These are phyloP conservation scores for Oryza officinalis DNA, from an alignment of 176 grass and related monocot species.

Conservation along the genomic window DNA sequence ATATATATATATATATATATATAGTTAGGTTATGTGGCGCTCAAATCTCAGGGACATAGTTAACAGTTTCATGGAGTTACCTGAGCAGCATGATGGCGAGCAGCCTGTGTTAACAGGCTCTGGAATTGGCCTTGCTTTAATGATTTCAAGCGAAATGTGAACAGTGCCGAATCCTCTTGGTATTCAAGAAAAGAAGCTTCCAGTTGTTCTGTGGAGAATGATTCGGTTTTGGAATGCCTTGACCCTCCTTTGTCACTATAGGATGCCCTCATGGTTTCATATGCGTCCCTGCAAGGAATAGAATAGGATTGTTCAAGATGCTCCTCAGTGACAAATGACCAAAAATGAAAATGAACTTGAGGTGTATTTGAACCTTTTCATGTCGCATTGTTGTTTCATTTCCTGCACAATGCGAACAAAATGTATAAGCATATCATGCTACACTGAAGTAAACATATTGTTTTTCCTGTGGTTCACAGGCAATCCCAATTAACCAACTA, in stretches of 20 bases:
- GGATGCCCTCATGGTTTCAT: conserved; percentile 67
- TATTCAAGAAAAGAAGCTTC: conserved; percentile 61
- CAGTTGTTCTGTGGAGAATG: conserved; percentile 60
- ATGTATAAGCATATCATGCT: conserved; percentile 35
- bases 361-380: conserved; percentile 69
- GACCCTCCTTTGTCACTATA: conserved; percentile 65
- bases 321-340: neutral
- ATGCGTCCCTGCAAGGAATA: conserved; percentile 55
- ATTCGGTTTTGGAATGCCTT: conserved; percentile 55
- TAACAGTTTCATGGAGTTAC: conserved; percentile 39
- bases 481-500: neutral
- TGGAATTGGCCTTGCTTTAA: conserved; percentile 90
- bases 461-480: conserved; percentile 8
- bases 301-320: conserved; percentile 8
- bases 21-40: conserved; percentile 34
- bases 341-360: neutral
- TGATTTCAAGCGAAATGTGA: conserved; percentile 88
- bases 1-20: neutral
- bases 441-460: neutral
- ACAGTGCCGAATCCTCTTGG: conserved; percentile 73
- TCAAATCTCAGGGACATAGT: conserved; percentile 16
- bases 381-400: conserved; percentile 86
- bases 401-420: conserved; percentile 53
- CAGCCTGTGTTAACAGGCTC: conserved; percentile 84
- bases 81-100: conserved; percentile 92